Evolutionary conservation across 768 basidiomycete species (phyloP), one percentile per base, ranked within the genome.

Genomic region (Hemileccinum rubropunctum): DNA sequence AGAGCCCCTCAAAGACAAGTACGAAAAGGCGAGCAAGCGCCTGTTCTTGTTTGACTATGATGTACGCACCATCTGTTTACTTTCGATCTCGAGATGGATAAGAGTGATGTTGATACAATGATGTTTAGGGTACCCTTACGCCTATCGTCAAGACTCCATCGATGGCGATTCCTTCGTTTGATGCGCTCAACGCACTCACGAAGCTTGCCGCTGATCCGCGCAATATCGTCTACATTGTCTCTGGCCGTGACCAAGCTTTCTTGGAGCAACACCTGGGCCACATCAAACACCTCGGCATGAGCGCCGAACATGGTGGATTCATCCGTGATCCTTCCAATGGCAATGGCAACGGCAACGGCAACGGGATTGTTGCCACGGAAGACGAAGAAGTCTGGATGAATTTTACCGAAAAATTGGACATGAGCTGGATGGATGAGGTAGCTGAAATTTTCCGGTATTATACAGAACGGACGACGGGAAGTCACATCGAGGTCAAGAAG

Each of bases 391-490:
- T 33, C 18, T 99, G 95, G 91, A 75, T 73, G 54, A 94, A 93
- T 64, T 88, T 97, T 65, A 97, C 95, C n/a, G 81, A 85, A 68
- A 79, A 77, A 53, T 67, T 99, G 63, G 95, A 99, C 72, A 98
- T 98, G 95, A 82, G 82, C 56, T 99, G 95, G 95, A 93, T 95
- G 89, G 75, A 71, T 45, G 95, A 99, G 72, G 95, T 97, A 27
- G 81, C 86, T 60, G 93, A 98, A 73, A 86, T 99, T 43, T 99
- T 99, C 72, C 82, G 80, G 69, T 98, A 95, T 71, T 95, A 95
- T 71, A 95, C 92, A 15, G 94, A 95, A 81, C 76, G 95, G 45
- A 99, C 95, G 59, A 91, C 92, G 32, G 95, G 95, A n/a, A 88
- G 89, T 57, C 87, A 89, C 61, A 92, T 98, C 52, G 95, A 99